Evolutionary conservation across 306 rosid genomes (phyloP), one percentile per base, ranked within the genome.

Genomic region (Crataegus laevigata): DNA sequence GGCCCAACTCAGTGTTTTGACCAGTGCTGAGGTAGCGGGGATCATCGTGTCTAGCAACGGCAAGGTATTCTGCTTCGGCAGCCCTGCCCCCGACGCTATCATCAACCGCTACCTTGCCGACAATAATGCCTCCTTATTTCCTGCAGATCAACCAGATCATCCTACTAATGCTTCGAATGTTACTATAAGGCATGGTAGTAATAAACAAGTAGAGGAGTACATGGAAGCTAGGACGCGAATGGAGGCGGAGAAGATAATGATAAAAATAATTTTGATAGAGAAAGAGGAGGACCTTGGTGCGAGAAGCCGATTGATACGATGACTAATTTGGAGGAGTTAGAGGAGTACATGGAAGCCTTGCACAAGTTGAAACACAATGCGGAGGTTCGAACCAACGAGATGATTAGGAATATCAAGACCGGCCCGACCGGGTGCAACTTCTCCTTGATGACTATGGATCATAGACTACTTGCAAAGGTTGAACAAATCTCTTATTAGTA

Each of bases 1-100:
- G 1, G 79, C 75, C 1, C 75, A 80, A 30, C 32, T 80, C 10
- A 73, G 58, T 38, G 21, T 75, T 57, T 58, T 80, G 34, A 74
- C 75, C 15, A 75, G 79, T 3, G 75, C 75, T 8, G 75, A 80
- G 29, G 40, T 36, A 0, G 71, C 34, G 2, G 75, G 14, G 0
- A 42, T 59, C 13, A 60, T 80, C 10, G 65, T 80, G 11, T 74
- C 83, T 6, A 22, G 32, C 32, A 55, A 30, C 1, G 79, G 75
- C 32, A 74, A 75, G 79, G 60, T 69, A 28, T 74, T 55, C 40
- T 25, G 64, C 13, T 80, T 67, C 22, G 42, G 71, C 7, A 59
- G 70, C 22, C 73, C 83, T 8, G 24, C 65, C 24, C 29, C 59
- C 18, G 78, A 79, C 7, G 15, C 71, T 4, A 63, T 52, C 30